Evolutionary conservation across 805 yeast species (phyloP).

Genomic region (Wickerhamomyces pijperi): DNA sequence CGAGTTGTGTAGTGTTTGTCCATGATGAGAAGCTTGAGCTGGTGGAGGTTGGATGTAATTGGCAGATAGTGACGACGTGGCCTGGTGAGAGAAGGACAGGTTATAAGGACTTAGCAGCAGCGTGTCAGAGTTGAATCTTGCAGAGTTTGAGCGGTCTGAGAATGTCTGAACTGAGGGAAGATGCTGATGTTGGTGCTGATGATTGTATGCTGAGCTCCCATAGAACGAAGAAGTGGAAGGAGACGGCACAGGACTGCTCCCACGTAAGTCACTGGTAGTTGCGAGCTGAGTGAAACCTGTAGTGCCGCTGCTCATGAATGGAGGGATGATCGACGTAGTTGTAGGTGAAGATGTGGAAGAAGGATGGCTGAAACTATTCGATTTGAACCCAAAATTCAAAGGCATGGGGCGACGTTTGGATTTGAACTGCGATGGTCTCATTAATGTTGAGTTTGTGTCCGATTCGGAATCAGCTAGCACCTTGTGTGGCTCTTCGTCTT

Average conservation of each 20-base stretch:
- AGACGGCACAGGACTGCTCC: too few relatives aligned
- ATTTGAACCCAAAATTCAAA: conserved; percentile 6
- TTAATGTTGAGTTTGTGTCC: conserved; percentile 7
- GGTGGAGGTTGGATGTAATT: too few relatives aligned
- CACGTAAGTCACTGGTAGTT: too few relatives aligned
- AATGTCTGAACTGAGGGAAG: too few relatives aligned
- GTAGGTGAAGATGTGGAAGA: conserved; percentile 14
- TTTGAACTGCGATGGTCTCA: conserved; percentile 15
- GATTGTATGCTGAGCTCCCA: not conserved
- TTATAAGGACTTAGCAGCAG: too few relatives aligned
- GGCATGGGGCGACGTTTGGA: conserved; percentile 19
- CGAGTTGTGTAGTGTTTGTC: too few relatives aligned
- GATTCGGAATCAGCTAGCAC: not conserved
- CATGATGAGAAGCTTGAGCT: too few relatives aligned
- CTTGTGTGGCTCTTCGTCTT: not conserved
- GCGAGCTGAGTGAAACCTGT: not conserved
- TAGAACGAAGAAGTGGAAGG: too few relatives aligned
- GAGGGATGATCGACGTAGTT: not conserved
- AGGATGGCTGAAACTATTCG: conserved; percentile 10
- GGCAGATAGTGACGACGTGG: too few relatives aligned
- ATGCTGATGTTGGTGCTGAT: not conserved
- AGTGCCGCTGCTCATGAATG: not conserved
- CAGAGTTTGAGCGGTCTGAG: too few relatives aligned
- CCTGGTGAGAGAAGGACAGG: too few relatives aligned
- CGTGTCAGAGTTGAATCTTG: too few relatives aligned